These are phyloP conservation scores for Coemansia sp. DNA, from an alignment of 192 early-diverging fungal genomes.

Conservation along the genomic window DNA sequence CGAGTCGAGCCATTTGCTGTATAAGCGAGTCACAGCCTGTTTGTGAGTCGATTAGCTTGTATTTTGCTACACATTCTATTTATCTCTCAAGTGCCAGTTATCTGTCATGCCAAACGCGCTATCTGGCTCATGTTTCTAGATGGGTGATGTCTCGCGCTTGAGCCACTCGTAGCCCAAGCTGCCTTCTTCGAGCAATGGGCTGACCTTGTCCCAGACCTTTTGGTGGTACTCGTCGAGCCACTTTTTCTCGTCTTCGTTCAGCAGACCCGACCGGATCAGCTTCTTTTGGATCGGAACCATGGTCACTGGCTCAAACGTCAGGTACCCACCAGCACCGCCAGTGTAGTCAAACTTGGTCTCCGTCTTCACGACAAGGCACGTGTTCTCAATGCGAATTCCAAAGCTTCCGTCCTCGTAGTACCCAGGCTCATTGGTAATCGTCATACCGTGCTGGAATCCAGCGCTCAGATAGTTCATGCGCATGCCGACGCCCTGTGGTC, in stretches of 20 bases:
- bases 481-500: constrained; percentile 92
- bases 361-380: constrained; percentile 76
- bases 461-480: constrained; percentile 74
- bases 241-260: constrained; percentile 72
- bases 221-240: constrained; percentile 92
- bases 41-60: background rate
- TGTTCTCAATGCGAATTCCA: constrained; percentile 97
- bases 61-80: background rate
- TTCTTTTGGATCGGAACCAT: constrained; percentile 87
- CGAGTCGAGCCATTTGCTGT: background rate
- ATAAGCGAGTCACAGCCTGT: no score
- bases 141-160: constrained; percentile 72
- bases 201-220: constrained; percentile 74
- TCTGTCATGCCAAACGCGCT: no score
- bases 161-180: constrained; percentile 79
- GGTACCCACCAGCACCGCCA: constrained; percentile 68
- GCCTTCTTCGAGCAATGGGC: constrained; percentile 73
- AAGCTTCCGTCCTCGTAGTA: constrained; percentile 97
- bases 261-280: constrained; percentile 71
- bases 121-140: constrained; percentile 41
- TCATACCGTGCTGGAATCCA: constrained; percentile 88
- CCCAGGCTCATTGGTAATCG: constrained; percentile 96
- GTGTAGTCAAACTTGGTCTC: constrained; percentile 82
- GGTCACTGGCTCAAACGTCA: constrained; percentile 93
- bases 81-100: no score